Percentiles rank a stretch among this genome's conserved stretches.
Conservation (phyloP, 257 asterid genomes). For the Gentiana straminea region DNA sequence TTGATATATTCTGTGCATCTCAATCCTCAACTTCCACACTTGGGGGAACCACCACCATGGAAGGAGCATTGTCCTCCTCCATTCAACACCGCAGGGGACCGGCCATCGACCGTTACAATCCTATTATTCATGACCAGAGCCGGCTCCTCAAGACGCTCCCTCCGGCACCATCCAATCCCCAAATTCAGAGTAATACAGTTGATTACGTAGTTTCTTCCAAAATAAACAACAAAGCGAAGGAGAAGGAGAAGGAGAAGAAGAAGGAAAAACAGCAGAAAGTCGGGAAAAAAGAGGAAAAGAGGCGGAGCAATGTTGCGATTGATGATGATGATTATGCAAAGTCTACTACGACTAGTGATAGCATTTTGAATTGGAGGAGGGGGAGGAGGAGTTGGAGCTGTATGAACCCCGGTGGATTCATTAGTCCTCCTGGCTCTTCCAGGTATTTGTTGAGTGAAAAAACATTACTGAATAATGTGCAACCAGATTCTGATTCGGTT, state of each 20-base stretch:
- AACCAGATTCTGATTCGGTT: conserved; percentile 32
- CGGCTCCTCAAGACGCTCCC: conserved; percentile 18
- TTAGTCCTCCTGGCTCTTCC: conserved; percentile 70
- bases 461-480: conserved; percentile 15
- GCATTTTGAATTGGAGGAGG: conserved; percentile 2
- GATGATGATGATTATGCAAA: neutral
- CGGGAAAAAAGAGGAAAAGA: conserved; percentile 1
- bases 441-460: conserved; percentile 55
- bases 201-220: conserved; percentile 7
- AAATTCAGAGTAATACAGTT: conserved; percentile 9
- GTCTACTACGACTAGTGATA: neutral
- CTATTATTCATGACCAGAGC: conserved; percentile 34
- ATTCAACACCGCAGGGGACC: conserved; percentile 30
- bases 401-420: conserved; percentile 36
- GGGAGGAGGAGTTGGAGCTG: conserved; percentile 49
- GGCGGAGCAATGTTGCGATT: neutral
- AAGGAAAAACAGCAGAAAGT: conserved; percentile 2
- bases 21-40: conserved; percentile 43
- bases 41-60: conserved; percentile 30
- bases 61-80: conserved; percentile 23
- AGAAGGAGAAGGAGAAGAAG: conserved; percentile 14
- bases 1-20: conserved; percentile 54
- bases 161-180: conserved; percentile 19
- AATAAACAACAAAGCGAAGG: conserved; percentile 11
- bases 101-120: conserved; percentile 44